Evolutionary conservation across 768 basidiomycete genomes (phyloP).

Genomic region (Collybia sp.): DNA sequence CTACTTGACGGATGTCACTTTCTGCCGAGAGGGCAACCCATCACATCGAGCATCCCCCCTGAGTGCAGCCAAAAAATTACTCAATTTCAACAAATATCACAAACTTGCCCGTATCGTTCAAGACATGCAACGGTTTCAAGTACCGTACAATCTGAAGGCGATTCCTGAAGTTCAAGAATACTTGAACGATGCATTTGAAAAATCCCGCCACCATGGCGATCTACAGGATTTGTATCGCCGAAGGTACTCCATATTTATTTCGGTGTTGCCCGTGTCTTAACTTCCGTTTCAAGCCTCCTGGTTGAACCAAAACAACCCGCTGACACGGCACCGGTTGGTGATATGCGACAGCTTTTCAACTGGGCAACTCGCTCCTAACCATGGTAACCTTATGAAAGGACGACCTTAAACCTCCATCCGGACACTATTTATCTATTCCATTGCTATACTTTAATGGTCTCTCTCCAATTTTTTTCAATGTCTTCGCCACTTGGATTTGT

Average conservation of each 20-base stretch:
- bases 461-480: conserved; percentile 5
- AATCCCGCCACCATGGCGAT: conserved; percentile 73
- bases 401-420: conserved; percentile 11
- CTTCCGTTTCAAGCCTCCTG: conserved; percentile 48
- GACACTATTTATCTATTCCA: conserved; percentile 42
- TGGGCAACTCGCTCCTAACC: conserved; percentile 67
- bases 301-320: conserved; percentile 82
- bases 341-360: conserved; percentile 75
- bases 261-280: conserved; percentile 4
- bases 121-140: conserved; percentile 94
- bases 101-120: conserved; percentile 84
- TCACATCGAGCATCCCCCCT: conserved; percentile 76
- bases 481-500: conserved; percentile 3
- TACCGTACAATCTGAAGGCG: conserved; percentile 79
- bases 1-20: conserved; percentile 90
- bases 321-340: conserved; percentile 57
- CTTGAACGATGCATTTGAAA: conserved; percentile 69
- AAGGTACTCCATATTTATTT: conserved; percentile 45
- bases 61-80: conserved; percentile 69
- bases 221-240: conserved; percentile 82
- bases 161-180: conserved; percentile 88
- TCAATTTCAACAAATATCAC: conserved; percentile 97
- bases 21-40: conserved; percentile 93
- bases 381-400: conserved; percentile 13
- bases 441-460: conserved; percentile 7